These are phyloP conservation scores for Salvia splendens DNA, from an alignment of 257 asterid species.

Conservation along the genomic window DNA sequence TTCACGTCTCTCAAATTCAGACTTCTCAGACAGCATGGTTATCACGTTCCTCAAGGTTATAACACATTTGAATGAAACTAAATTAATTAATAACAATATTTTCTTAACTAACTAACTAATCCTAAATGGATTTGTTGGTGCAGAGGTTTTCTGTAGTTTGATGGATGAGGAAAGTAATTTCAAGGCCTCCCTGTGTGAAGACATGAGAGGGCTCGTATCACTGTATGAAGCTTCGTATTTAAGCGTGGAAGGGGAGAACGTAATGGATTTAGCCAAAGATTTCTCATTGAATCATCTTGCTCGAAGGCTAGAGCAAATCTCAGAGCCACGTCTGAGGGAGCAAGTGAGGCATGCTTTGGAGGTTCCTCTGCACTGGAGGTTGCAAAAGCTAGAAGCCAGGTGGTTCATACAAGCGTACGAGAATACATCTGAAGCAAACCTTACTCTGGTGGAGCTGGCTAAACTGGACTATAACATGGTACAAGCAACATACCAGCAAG, in stretches of 20 bases:
- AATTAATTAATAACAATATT: background rate
- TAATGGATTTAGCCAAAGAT: slow-evolving; percentile 42
- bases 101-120: background rate
- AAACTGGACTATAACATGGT: slow-evolving; percentile 40
- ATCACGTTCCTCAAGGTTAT: slow-evolving; percentile 44
- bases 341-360: slow-evolving; percentile 48
- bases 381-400: slow-evolving; percentile 48
- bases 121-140: background rate
- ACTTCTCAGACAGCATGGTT: slow-evolving; percentile 46
- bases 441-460: slow-evolving; percentile 37
- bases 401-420: slow-evolving; percentile 45
- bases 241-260: slow-evolving; percentile 43
- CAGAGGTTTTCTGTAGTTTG: slow-evolving; percentile 52
- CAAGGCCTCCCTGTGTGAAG: slow-evolving; percentile 25
- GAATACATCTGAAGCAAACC: slow-evolving; percentile 19
- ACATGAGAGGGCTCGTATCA: slow-evolving; percentile 40
- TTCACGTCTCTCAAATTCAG: slow-evolving; percentile 38
- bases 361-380: slow-evolving; percentile 58
- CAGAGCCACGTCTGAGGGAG: slow-evolving; percentile 26
- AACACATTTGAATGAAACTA: too few relatives aligned
- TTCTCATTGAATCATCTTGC: slow-evolving; percentile 39
- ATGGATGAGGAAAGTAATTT: slow-evolving; percentile 41
- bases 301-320: slow-evolving; percentile 10
- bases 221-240: slow-evolving; percentile 61
- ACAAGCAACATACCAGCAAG: slow-evolving; percentile 44